Evolutionary conservation across 1,139 yeast species (phyloP), one percentile per base, ranked within the genome.

Genomic region (Sporopachydermia cereana): DNA sequence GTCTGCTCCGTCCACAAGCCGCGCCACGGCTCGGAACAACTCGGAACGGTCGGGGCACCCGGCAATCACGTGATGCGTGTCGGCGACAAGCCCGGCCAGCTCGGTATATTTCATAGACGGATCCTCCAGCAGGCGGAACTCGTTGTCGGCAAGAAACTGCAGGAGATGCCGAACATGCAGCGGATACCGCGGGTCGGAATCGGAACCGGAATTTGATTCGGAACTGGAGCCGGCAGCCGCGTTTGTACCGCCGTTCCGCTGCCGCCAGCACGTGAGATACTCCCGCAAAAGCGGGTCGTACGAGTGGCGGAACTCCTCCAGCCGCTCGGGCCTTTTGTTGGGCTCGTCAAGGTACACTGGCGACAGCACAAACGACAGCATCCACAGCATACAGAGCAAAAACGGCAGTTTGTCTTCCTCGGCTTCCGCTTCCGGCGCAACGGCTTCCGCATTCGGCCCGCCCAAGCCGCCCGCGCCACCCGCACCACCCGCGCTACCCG

Each of bases 361-460:
- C 7, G 39, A 34, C 9, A 34, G 39, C n/a, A 34, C 39, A 34
- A 34, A 34, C 17, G 39, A 34, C 9, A 34, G n/a, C 39, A 34
- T 34, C 39, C 39, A 34, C 18, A 34, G n/a, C 5, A 34, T n/a
- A 34, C 39, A 34, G 9, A 34, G 17, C 5, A 34, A 7, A 20
- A 34, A 34, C 18, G 39, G 17, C 5, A 34, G 12, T 34, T 34
- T 34, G 12, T 34, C 22, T 7, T 12, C 9, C 9, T 34, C 39
- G 5, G 39, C 18, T 9, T 7, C 9, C 12, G 22, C 39, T 12
- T 7, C 22, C 9, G 12, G 12, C 22, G 18, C 5, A 16, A 7
- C 9, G 7, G 9, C 39, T 7, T n/a, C 17, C 9, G 39, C 22
- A 16, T 34, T 34, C 39, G n/a, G n/a, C 7, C 14, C 14, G 12